Evolutionary conservation across 257 asterid genomes (phyloP).

Genomic region (Gentiana straminea): DNA sequence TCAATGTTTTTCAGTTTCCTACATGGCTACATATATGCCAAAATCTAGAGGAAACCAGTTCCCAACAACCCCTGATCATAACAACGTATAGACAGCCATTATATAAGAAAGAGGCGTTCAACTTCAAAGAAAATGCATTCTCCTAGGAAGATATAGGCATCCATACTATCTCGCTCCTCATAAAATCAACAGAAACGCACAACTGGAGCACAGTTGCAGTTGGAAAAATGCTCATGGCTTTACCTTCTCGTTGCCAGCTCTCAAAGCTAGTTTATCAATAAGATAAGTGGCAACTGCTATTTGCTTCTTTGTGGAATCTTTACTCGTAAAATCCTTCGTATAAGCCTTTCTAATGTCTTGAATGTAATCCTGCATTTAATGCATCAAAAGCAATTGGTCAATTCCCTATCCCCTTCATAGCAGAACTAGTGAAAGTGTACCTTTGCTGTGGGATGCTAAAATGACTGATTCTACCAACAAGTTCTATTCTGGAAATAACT

Average conservation of each 20-base stretch:
- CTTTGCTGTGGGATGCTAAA: too few relatives aligned
- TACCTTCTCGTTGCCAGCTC: slow-evolving; percentile 99
- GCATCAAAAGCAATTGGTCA: neutral
- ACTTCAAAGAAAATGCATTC: neutral
- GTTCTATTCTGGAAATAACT: too few relatives aligned
- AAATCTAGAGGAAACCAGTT: too few relatives aligned
- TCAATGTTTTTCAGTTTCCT: too few relatives aligned
- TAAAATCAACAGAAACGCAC: too few relatives aligned
- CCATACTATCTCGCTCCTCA: too few relatives aligned
- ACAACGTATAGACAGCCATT: neutral
- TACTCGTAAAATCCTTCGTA: slow-evolving; percentile 61
- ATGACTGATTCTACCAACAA: too few relatives aligned
- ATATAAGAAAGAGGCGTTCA: neutral
- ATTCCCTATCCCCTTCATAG: too few relatives aligned
- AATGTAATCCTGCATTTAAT: slow-evolving; percentile 58
- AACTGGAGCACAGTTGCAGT: too few relatives aligned
- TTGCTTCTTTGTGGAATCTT: slow-evolving; percentile 75
- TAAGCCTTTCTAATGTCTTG: slow-evolving; percentile 68
- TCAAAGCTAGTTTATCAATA: slow-evolving; percentile 93
- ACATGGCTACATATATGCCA: too few relatives aligned
- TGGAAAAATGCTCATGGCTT: neutral
- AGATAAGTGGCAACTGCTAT: slow-evolving; percentile 99
- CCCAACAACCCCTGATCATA: too few relatives aligned
- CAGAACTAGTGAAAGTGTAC: too few relatives aligned
- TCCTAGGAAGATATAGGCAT: neutral